Conservation (phyloP, 768 basidiomycete genomes). For the Suillus subluteus region DNA sequence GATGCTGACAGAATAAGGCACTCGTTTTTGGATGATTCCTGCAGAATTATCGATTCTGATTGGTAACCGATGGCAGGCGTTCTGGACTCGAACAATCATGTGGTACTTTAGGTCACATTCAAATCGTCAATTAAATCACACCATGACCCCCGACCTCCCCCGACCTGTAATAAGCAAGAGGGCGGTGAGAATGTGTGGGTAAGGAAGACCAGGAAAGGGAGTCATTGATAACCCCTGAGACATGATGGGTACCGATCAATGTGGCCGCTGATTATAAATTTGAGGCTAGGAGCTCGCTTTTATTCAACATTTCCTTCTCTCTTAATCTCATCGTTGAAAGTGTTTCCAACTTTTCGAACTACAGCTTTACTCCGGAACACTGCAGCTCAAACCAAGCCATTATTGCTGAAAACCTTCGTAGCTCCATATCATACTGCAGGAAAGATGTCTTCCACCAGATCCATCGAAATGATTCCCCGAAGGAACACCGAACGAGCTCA, state of each 20-base stretch:
- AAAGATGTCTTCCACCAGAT: slow-evolving; percentile 21
- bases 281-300: neutral
- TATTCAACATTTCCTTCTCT: neutral
- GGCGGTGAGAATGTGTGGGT: slow-evolving; percentile 31
- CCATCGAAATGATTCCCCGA: slow-evolving; percentile 50
- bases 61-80: neutral
- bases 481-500: slow-evolving; percentile 67
- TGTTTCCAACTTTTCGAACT: neutral
- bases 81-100: neutral
- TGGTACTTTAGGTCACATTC: neutral
- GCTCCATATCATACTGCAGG: neutral
- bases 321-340: neutral
- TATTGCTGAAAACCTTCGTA: neutral
- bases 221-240: slow-evolving; percentile 10
- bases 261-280: slow-evolving; percentile 24
- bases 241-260: neutral
- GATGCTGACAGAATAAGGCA: neutral
- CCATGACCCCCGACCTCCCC: neutral
- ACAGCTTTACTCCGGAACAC: neutral
- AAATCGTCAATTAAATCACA: neutral
- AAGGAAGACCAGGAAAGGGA: slow-evolving; percentile 27
- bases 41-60: neutral
- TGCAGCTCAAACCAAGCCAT: neutral
- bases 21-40: neutral
- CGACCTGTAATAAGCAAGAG: neutral